These are phyloP conservation scores for Stephania yunnanensis DNA, from an alignment of 164 flowering plant species.

Conservation along the genomic window DNA sequence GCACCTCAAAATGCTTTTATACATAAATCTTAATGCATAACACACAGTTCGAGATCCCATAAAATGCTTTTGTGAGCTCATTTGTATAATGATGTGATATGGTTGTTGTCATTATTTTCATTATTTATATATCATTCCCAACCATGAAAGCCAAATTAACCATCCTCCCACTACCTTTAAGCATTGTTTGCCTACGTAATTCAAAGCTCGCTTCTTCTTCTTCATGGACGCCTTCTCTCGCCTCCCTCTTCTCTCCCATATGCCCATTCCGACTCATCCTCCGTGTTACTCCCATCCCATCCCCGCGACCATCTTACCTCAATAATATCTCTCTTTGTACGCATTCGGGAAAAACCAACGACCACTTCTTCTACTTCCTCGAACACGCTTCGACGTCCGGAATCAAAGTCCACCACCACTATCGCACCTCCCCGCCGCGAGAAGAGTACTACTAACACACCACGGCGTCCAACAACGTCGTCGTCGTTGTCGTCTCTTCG, in stretches of 20 bases:
- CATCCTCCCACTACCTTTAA: too few species aligned
- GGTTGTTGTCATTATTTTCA: too few species aligned
- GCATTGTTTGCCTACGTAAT: too few species aligned
- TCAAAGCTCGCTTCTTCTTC: too few species aligned
- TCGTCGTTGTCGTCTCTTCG: conserved; percentile 20
- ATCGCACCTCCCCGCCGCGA: conserved; percentile 4
- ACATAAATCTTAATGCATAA: too few species aligned
- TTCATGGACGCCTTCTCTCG: conserved; percentile 15
- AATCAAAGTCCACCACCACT: not conserved
- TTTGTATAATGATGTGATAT: too few species aligned
- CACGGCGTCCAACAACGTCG: conserved; percentile 2
- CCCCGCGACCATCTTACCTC: not conserved
- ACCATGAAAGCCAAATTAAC: too few species aligned
- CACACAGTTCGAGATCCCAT: too few species aligned
- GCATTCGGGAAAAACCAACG: not conserved
- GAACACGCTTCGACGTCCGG: too few species aligned
- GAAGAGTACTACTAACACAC: not conserved
- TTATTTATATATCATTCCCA: too few species aligned
- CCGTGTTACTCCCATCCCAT: not conserved
- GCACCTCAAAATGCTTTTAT: too few species aligned
- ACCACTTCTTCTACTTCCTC: not conserved
- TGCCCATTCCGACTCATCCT: not conserved
- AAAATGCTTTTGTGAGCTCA: too few species aligned
- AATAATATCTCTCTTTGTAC: not conserved
- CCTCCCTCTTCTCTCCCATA: conserved; percentile 6